Base-by-base conservation (phyloP, 371 early-diverging fungal species). In the Syncephalastrum racemosum region DNA sequence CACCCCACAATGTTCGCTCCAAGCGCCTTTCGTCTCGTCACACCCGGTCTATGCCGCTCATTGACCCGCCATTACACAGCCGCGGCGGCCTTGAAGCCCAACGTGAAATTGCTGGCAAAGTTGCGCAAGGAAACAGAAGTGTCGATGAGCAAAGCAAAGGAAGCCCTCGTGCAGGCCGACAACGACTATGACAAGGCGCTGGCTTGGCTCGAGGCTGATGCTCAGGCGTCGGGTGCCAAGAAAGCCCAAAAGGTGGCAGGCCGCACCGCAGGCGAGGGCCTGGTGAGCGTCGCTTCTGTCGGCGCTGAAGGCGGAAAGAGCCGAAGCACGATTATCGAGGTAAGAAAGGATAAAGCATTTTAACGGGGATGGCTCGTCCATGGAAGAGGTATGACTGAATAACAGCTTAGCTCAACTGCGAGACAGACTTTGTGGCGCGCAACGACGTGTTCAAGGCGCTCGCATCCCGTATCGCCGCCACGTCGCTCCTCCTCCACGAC, bases 391-490 rank as follows among this genome's bases (percentile, higher is more conserved):
- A 8, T 2, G 36, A 8, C 36, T 31, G 4, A 43, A 10, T 24
- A 22, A 49, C 67, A 39, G 4, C 14, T 10, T 80, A 92, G 85
- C 64, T 93, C 52, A 90, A 91, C 73, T 93, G 93, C 60, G 97
- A 97, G 71, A 94, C 97, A 0, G 97, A 97, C 68, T 97, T 97
- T 79, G 97, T 95, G 7, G 88, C 93, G 10, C 83, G 92, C 57
- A 88, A 88, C 61, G 80, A 80, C 40, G 75, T 88, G n/a, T 96
- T 96, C 73, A 83, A 85, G 50, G 75, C 84, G 27, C 82, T 94
- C 45, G 93, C 90, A 23, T 67, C 80, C 14, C 77, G 80, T 49
- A 86, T 91, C 48, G 90, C 92, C 0, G 75, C 80, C 1, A 85
- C 88, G 0, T 86, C 86, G 2, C 61, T 85, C 4, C 64, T 82